Evolutionary conservation across 805 yeast species (phyloP), one percentile per base, ranked within the genome.

Genomic region (Groenewaldozyma salmanticensis): DNA sequence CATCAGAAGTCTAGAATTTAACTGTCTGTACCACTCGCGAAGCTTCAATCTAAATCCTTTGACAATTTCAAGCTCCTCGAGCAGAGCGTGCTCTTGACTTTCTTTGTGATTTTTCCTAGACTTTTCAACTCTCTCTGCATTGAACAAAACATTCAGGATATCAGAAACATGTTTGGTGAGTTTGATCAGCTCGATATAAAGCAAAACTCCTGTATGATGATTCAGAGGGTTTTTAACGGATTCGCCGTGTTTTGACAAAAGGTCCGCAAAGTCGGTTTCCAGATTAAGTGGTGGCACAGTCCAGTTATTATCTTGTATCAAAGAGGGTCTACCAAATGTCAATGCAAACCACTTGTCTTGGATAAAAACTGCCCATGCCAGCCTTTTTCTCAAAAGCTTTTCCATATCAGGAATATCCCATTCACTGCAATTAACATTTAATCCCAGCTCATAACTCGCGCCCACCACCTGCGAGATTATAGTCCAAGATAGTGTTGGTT

Each of bases 361-460:
- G 44, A 80, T 66, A 68, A 76, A 86, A 3, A 85, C 87, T 0
- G 95, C 94, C 95, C 95, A 86, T 0, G 95, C 94, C 38, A 86
- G 61, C 48, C 95, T 65, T 53, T 84, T 75, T 39, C 96, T 69
- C 35, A 86, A 63, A 3, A 92, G 88, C 42, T 90, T 69, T 56
- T 86, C 96, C 95, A 95, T 87, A 52, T 77, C 79, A 0, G 96
- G 95, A 27, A 86, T 62, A 52, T 81, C 76, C 96, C 95, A 86
- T 47, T 70, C 72, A 39, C 78, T 78, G 52, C 94, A 84, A 53
- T 86, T 88, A 13, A 84, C 66, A 0, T 94, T 94, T 3, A 86
- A 63, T 0, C 96, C 96, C 20, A 86, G 62, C 52, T 86, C 95
- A 59, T 86, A 94, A 1, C 94, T 75, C 15, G 85, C 61, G 0